Evolutionary conservation across 306 rosid species (phyloP).

Genomic region (Leucaena leucocephala): DNA sequence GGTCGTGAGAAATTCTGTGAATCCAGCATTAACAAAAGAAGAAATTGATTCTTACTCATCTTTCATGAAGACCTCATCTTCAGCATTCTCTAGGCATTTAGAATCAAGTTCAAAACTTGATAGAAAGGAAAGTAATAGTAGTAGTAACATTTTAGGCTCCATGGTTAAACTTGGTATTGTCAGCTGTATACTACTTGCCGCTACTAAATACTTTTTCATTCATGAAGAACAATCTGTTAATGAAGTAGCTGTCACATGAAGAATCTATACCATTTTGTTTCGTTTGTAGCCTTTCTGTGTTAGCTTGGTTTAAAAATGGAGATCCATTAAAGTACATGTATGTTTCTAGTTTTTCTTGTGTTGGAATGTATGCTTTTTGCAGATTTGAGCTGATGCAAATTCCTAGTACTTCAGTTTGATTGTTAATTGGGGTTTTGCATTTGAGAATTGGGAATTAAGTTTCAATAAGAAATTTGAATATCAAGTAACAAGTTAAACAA

Average conservation of each 20-base stretch:
- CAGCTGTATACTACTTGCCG: conserved; percentile 44
- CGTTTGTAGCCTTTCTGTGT: neutral
- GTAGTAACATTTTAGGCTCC: conserved; percentile 14
- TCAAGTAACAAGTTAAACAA: too few relatives aligned
- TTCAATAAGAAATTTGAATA: neutral
- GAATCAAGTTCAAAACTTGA: conserved; percentile 32
- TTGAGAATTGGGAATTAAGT: neutral
- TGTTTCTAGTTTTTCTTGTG: neutral
- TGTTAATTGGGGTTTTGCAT: neutral
- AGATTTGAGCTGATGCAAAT: neutral
- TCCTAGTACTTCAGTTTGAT: neutral
- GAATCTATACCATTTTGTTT: conserved; percentile 17
- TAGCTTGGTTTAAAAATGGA: neutral
- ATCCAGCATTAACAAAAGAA: conserved; percentile 62
- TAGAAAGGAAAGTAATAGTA: conserved; percentile 23
- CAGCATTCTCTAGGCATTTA: conserved; percentile 27
- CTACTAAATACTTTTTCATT: conserved; percentile 46
- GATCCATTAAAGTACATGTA: neutral
- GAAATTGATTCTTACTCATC: conserved; percentile 60
- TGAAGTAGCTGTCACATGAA: conserved; percentile 45
- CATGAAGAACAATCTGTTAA: conserved; percentile 35
- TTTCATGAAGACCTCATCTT: conserved; percentile 58
- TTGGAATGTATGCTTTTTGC: neutral
- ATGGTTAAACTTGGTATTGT: conserved; percentile 43
- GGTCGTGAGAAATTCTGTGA: conserved; percentile 61